Percentiles rank a stretch among this genome's conserved stretches.
phyloP scores from a whole-genome alignment of 306 rosid genomes.

The Erythrophleum fordii region DNA sequence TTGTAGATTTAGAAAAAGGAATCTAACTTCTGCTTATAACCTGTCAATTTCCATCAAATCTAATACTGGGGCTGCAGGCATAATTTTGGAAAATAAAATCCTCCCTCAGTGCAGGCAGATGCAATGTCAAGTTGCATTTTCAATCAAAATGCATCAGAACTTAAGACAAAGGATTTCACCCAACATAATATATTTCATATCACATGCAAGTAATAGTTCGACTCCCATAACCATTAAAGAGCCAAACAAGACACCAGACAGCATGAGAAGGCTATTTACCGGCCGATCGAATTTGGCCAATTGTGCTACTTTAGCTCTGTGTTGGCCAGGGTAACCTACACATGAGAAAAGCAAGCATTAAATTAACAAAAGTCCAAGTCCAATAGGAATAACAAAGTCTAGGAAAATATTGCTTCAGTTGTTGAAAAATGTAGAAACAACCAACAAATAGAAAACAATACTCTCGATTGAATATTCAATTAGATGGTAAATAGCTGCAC shows the following conservation, averaged over 20 bases:
- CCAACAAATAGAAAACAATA: neutral
- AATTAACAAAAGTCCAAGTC: constrained; percentile 3
- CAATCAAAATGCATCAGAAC: constrained; percentile 22
- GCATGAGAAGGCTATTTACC: constrained; percentile 47
- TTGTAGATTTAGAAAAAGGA: neutral
- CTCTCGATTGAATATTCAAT: neutral
- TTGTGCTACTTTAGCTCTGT: constrained; percentile 66
- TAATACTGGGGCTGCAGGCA: neutral
- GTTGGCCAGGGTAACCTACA: constrained; percentile 68
- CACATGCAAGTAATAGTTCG: constrained; percentile 9
- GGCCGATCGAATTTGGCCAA: constrained; percentile 74
- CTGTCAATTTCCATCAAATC: neutral
- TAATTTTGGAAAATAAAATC: neutral
- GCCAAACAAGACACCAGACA: constrained; percentile 24
- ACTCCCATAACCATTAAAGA: constrained; percentile 21
- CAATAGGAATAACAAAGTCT: neutral
- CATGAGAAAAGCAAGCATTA: constrained; percentile 25
- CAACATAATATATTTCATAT: neutral
- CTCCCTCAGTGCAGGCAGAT: neutral
- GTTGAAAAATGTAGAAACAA: neutral
- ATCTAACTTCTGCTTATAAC: constrained; percentile 4
- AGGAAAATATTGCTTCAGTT: neutral
- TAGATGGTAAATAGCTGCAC: neutral
- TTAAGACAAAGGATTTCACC: neutral
- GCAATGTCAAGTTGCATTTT: neutral